phyloP scores from a whole-genome alignment of 805 yeast species.

The Candida coquimbonensis region DNA sequence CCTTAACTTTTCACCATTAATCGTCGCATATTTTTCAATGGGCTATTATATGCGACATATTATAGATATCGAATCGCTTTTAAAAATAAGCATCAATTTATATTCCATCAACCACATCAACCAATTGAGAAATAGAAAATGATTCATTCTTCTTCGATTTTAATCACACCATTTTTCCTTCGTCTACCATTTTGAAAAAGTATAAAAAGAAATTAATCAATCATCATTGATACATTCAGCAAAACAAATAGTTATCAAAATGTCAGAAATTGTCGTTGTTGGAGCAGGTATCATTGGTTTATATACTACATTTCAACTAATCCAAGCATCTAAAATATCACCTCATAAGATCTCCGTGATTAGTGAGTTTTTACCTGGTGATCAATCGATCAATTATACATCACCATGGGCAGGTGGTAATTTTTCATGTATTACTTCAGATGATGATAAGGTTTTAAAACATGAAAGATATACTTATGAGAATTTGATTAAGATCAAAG shows the following conservation, averaged over 20 bases:
- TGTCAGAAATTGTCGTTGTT: slow-evolving; percentile 22
- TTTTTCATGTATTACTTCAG: slow-evolving; percentile 54
- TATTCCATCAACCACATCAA: too few relatives aligned
- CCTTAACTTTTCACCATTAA: too few relatives aligned
- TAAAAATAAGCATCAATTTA: too few relatives aligned
- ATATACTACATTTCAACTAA: slow-evolving; percentile 48
- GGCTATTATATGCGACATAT: neutral
- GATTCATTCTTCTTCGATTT: too few relatives aligned
- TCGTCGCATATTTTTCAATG: too few relatives aligned
- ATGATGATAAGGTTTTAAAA: slow-evolving; percentile 40
- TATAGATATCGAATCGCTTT: too few relatives aligned
- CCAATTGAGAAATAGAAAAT: too few relatives aligned
- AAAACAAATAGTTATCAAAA: too few relatives aligned
- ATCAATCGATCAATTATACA: slow-evolving; percentile 63
- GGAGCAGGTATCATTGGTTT: slow-evolving; percentile 66
- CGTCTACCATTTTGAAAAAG: too few relatives aligned
- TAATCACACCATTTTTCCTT: too few relatives aligned
- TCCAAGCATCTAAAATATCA: slow-evolving; percentile 33
- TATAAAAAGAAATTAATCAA: too few relatives aligned
- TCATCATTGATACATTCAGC: too few relatives aligned
- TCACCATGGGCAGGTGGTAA: slow-evolving; percentile 79
- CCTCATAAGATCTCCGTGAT: slow-evolving; percentile 44
- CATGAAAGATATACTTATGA: slow-evolving; percentile 54
- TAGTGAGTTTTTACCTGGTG: slow-evolving; percentile 73
- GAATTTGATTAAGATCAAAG: slow-evolving; percentile 36